A percentile compares a stretch with the other conserved stretches of the same genome.
These are phyloP conservation scores for Cystoderma amianthinum DNA, from an alignment of 768 basidiomycete genomes.

Conservation along the genomic window DNA sequence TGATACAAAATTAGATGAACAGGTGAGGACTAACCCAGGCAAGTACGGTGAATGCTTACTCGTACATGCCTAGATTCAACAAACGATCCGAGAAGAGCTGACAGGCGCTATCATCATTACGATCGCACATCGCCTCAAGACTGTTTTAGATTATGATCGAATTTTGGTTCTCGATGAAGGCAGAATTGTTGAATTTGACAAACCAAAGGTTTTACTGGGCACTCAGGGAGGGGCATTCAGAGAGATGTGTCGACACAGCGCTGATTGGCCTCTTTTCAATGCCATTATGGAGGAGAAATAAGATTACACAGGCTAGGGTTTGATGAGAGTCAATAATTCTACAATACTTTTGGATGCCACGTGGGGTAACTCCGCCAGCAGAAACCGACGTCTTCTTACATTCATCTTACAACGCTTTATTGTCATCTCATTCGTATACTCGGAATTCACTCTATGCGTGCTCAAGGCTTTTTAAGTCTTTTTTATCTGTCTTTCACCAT, in stretches of 20 bases:
- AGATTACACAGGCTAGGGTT: too few relatives aligned
- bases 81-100: conserved; percentile 69
- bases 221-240: conserved; percentile 54
- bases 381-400: too few relatives aligned
- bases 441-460: too few relatives aligned
- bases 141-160: conserved; percentile 70
- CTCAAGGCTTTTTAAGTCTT: too few relatives aligned
- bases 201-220: conserved; percentile 48
- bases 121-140: conserved; percentile 76
- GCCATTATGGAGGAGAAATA: conserved; percentile 4
- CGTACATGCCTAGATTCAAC: conserved; percentile 45
- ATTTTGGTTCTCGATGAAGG: conserved; percentile 72
- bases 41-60: background rate
- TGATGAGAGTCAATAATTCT: too few relatives aligned
- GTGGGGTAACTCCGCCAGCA: too few relatives aligned
- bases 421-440: too few relatives aligned
- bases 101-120: conserved; percentile 69
- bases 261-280: conserved; percentile 39
- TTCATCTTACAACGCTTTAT: too few relatives aligned
- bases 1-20: conserved; percentile 62
- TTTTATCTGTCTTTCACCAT: too few relatives aligned
- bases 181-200: conserved; percentile 69
- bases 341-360: too few relatives aligned
- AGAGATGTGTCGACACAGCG: conserved; percentile 61
- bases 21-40: conserved; percentile 27